Conservation (phyloP, 371 early-diverging fungal genomes). For the Mucor circinelloides region DNA sequence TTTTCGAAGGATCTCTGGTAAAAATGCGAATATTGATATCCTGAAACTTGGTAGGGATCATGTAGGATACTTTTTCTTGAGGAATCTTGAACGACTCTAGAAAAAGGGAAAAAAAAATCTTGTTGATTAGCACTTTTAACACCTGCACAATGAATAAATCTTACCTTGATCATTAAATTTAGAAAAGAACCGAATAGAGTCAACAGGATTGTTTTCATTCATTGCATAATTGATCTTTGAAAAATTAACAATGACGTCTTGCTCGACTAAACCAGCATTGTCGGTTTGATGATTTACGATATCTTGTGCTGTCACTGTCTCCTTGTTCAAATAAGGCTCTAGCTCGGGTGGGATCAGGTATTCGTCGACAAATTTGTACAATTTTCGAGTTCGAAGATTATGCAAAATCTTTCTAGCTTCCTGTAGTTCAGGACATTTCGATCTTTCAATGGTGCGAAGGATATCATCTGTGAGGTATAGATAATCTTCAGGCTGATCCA, state of each 20-base stretch:
- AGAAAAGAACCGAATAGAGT: conserved; percentile 79
- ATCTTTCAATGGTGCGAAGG: conserved; percentile 81
- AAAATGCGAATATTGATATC: conserved; percentile 74
- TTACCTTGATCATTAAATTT: conserved; percentile 63
- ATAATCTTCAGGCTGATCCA: conserved; percentile 74
- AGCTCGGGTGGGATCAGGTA: conserved; percentile 69
- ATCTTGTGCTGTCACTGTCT: conserved; percentile 54
- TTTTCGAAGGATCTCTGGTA: conserved; percentile 63
- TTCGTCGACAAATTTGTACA: conserved; percentile 92
- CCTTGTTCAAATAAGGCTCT: conserved; percentile 44
- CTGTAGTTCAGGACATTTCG: conserved; percentile 59
- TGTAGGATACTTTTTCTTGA: conserved; percentile 70
- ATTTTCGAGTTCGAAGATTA: conserved; percentile 72
- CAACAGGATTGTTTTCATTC: conserved; percentile 85
- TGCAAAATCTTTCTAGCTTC: conserved; percentile 71
- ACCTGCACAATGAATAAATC: background rate
- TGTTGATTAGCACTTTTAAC: background rate
- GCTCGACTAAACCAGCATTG: conserved; percentile 53
- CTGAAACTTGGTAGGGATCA: conserved; percentile 73
- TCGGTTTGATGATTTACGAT: conserved; percentile 61
- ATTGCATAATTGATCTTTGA: conserved; percentile 80
- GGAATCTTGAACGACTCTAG: conserved; percentile 66
- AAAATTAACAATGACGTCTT: conserved; percentile 79
- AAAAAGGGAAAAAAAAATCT: background rate
- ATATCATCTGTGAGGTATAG: conserved; percentile 84